Percentiles rank a stretch among this genome's conserved stretches.
Conservation (phyloP, 257 asterid species). For the Solanum arcanum region DNA sequence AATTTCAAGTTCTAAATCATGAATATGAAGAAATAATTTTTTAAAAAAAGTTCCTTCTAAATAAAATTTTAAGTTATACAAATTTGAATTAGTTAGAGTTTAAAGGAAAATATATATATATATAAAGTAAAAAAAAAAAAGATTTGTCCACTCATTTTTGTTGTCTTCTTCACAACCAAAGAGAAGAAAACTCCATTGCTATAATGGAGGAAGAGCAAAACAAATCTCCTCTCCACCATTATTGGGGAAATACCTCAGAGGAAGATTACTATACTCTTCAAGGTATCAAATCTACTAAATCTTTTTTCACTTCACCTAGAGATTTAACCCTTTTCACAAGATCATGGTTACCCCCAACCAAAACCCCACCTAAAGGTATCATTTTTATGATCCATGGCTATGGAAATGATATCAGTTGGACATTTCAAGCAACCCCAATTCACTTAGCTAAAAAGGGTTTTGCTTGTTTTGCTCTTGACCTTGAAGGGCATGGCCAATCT, state of each 20-base stretch:
- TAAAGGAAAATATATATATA: not conserved
- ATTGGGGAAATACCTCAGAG: slow-evolving; percentile 74
- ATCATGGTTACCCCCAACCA: slow-evolving; percentile 46
- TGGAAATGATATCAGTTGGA: slow-evolving; percentile 90
- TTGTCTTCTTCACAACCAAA: not conserved
- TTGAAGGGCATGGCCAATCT: slow-evolving; percentile 89
- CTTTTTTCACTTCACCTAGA: slow-evolving; percentile 52
- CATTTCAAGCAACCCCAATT: slow-evolving; percentile 69
- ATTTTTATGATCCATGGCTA: slow-evolving; percentile 87
- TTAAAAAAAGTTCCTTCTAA: too few relatives aligned
- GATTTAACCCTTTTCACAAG: slow-evolving; percentile 61
- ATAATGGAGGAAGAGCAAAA: not conserved
- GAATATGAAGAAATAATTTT: too few relatives aligned
- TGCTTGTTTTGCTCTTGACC: slow-evolving; percentile 79
- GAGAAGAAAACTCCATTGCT: not conserved
- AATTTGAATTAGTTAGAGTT: not conserved
- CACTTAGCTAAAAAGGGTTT: slow-evolving; percentile 74
- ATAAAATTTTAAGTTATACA: too few relatives aligned
- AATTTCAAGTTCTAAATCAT: too few relatives aligned
- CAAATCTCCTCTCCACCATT: slow-evolving; percentile 14
- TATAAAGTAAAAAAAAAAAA: fast-evolving
- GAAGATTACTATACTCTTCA: slow-evolving; percentile 46
- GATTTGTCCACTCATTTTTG: not conserved
- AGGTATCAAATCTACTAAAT: slow-evolving; percentile 46
- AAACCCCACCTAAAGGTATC: slow-evolving; percentile 46